phyloP scores from a whole-genome alignment of 192 early-diverging fungal species.

The Rhizoclosmatium globosum region DNA sequence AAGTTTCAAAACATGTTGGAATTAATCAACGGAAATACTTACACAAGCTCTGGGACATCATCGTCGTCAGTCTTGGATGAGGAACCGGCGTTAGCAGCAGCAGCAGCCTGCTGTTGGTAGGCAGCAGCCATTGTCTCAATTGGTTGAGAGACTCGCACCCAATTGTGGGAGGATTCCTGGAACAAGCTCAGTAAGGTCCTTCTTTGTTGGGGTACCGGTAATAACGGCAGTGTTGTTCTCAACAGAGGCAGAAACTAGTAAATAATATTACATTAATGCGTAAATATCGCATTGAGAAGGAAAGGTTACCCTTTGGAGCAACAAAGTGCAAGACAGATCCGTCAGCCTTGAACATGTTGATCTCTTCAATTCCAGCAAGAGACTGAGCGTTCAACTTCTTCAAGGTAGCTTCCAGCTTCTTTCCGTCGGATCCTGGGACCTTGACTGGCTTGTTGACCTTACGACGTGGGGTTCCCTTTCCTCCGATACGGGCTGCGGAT shows the following conservation, averaged over 20 bases:
- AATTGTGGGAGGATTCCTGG: constrained; percentile 84
- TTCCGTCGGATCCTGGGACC: constrained; percentile 85
- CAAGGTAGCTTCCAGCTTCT: constrained; percentile 89
- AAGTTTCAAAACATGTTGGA: background rate
- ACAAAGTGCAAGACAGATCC: constrained; percentile 93
- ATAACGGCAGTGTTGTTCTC: constrained; percentile 95
- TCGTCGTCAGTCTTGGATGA: constrained; percentile 74
- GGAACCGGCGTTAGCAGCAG: constrained; percentile 43
- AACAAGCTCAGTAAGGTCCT: constrained; percentile 86
- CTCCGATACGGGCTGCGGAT: constrained; percentile 76
- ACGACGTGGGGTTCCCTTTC: constrained; percentile 95
- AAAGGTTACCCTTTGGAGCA: constrained; percentile 79
- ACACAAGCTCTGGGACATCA: constrained; percentile 94
- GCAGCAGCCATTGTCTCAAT: constrained; percentile 88
- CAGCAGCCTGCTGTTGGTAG: constrained; percentile 74
- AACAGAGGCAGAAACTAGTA: constrained; percentile 77
- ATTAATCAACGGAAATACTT: background rate
- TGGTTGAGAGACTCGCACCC: constrained; percentile 86
- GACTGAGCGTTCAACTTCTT: constrained; percentile 92
- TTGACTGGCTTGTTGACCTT: constrained; percentile 84
- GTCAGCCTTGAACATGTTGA: constrained; percentile 98
- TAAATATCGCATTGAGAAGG: constrained; percentile 9
- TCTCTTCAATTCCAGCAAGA: constrained; percentile 89
- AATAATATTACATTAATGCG: background rate
- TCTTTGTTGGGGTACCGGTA: constrained; percentile 81